A percentile compares a stretch with the other conserved stretches of the same genome.
phyloP scores from a whole-genome alignment of 345 rosid genomes.

The Gossypium arboreum region DNA sequence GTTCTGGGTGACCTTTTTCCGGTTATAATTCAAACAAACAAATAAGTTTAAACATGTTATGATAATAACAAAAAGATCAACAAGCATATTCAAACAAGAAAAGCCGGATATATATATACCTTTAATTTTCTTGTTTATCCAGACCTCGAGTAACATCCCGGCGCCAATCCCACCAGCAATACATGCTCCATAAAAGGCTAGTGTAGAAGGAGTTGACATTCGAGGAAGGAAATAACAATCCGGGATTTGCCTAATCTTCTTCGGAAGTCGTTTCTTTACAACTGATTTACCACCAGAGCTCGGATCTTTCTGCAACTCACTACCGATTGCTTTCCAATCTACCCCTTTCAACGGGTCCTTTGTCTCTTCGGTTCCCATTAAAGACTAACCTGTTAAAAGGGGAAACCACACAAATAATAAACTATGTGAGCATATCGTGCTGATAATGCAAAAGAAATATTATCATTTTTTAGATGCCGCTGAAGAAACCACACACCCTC shows the following conservation, averaged over 20 bases:
- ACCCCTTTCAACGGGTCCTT: slow-evolving; percentile 83
- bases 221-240: slow-evolving; percentile 90
- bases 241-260: slow-evolving; percentile 76
- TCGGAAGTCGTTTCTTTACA: slow-evolving; percentile 69
- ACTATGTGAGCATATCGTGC: too few relatives aligned
- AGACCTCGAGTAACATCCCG: slow-evolving; percentile 40
- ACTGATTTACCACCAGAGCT: slow-evolving; percentile 39
- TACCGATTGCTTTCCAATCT: slow-evolving; percentile 71
- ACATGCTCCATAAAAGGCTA: slow-evolving; percentile 64
- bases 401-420: too few relatives aligned
- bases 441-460: too few relatives aligned
- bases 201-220: slow-evolving; percentile 16
- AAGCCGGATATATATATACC: slow-evolving; percentile 27
- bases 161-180: slow-evolving; percentile 29
- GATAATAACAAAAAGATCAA: background rate
- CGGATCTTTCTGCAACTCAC: slow-evolving; percentile 64
- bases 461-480: too few relatives aligned
- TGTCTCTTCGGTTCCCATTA: slow-evolving; percentile 59
- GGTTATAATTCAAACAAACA: background rate
- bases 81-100: too few relatives aligned
- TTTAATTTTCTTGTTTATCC: slow-evolving; percentile 88
- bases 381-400: background rate
- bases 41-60: background rate
- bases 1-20: too few relatives aligned
- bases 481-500: too few relatives aligned